Evolutionary conservation across 768 basidiomycete genomes (phyloP).

Genomic region (Favolaschia claudopus): DNA sequence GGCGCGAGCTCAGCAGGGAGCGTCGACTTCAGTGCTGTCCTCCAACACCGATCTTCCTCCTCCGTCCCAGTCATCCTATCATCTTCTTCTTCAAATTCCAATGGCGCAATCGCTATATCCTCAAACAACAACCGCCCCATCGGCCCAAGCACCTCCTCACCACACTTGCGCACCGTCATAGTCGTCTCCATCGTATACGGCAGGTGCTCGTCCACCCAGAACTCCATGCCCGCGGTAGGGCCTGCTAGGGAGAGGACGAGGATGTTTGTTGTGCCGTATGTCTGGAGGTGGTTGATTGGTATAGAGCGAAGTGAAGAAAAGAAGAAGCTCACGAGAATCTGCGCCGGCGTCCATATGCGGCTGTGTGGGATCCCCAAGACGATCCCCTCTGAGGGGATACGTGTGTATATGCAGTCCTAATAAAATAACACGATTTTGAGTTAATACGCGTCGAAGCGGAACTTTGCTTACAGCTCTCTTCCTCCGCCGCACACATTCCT

Average conservation of each 20-base stretch:
- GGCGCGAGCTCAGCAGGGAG: too few species aligned
- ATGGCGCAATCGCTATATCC: too few species aligned
- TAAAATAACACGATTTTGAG: not conserved
- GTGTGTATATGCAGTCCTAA: slow-evolving; percentile 12
- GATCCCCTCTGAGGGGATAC: not conserved
- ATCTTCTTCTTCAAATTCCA: too few species aligned
- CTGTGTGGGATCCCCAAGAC: not conserved
- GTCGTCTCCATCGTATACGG: too few species aligned
- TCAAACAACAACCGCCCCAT: too few species aligned
- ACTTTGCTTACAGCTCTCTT: slow-evolving; percentile 1
- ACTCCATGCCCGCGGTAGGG: slow-evolving; percentile 3
- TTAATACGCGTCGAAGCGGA: not conserved
- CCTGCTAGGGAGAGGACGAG: slow-evolving; percentile 4
- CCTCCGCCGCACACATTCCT: slow-evolving; percentile 1
- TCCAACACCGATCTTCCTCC: too few species aligned
- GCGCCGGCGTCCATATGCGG: slow-evolving; percentile 12
- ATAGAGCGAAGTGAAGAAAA: not conserved
- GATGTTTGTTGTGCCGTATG: not conserved
- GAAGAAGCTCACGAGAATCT: not conserved
- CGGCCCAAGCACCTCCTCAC: too few species aligned
- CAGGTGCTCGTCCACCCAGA: too few species aligned
- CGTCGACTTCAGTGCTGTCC: too few species aligned
- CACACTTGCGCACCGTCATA: too few species aligned
- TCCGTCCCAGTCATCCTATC: too few species aligned
- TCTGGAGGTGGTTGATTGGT: not conserved